Evolutionary conservation across 2,329 filamentous ascomycete genomes (phyloP), one percentile per base, ranked within the genome.

Genomic region (Monosporascus sp.): DNA sequence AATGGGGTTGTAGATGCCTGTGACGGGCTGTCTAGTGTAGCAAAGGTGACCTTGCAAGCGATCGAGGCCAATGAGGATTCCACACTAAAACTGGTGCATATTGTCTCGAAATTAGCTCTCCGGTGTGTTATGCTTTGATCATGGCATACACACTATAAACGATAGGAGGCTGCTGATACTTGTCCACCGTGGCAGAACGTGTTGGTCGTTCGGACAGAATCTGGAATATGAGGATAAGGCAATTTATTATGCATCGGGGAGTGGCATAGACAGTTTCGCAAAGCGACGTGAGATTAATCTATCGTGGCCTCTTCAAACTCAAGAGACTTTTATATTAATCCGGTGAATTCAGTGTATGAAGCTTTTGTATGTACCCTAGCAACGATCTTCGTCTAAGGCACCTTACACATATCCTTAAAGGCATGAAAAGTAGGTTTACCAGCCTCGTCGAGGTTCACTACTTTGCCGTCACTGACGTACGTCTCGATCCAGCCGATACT

Each of bases 401-500:
- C 7, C 19, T 19, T 22, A n/a, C 41, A 20, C 41, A 44, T 20
- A 11, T 44, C 41, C 11, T 44, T 44, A 44, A 44, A 44, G 41
- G 9, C n/a, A n/a, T 48, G 52, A 11, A 52, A 54, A 5, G 52
- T 48, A 3, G 53, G 46, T 46, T 47, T 47, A n/a, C 52, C 52
- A 5, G 44, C 52, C 20, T 49, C 55, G 16, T 24, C 34, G 19
- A 63, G 45, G 45, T 63, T 60, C 37, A 61, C 56, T 5, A 63
- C 58, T 48, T 60, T 52, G 5, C 55, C 58, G 49, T 52, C 54
- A 14, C 54, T 50, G 7, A 61, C 55, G 41, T 61, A 61, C 17
- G 50, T 56, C 55, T 63, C 59, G n/a, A 63, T 52, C 59, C 57
- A 61, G n/a, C 56, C 57, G 7, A 61, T 36, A 44, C 50, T 56